phyloP scores from a whole-genome alignment of 371 early-diverging fungal species.

The Rhizopus delemar region DNA sequence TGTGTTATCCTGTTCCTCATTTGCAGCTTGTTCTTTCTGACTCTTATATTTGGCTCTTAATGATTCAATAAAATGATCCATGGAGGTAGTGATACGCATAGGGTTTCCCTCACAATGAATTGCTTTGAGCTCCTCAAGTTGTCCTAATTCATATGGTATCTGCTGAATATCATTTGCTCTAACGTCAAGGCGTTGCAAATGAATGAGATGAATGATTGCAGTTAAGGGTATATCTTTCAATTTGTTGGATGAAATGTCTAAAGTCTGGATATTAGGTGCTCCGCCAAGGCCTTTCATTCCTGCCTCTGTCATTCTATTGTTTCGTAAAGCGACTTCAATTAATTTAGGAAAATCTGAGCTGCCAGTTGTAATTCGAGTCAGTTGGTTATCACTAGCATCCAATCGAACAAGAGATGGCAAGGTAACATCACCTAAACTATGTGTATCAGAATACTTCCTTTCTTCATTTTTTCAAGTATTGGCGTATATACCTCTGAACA shows the following conservation, averaged over 20 bases:
- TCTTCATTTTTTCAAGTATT: neutral
- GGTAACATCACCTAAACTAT: conserved; percentile 1
- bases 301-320: conserved; percentile 43
- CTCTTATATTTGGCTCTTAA: conserved; percentile 34
- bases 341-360: conserved; percentile 49
- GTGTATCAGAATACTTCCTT: neutral
- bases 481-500: conserved; percentile 29
- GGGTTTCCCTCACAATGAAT: conserved; percentile 64
- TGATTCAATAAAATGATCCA: conserved; percentile 53
- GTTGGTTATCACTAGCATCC: conserved; percentile 59
- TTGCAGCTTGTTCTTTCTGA: conserved; percentile 8
- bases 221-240: conserved; percentile 54
- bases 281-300: conserved; percentile 21
- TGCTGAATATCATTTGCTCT: conserved; percentile 57
- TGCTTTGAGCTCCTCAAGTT: conserved; percentile 47
- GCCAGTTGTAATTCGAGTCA: conserved; percentile 31
- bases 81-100: conserved; percentile 48
- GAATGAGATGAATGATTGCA: conserved; percentile 41
- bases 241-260: conserved; percentile 68
- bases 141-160: conserved; percentile 60
- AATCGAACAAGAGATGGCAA: conserved; percentile 53
- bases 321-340: conserved; percentile 56
- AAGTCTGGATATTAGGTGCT: conserved; percentile 52
- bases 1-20: conserved; percentile 1
- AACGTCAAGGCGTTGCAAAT: conserved; percentile 63